Base-by-base conservation (phyloP, 345 rosid genomes). In the Carallia brachiata region DNA sequence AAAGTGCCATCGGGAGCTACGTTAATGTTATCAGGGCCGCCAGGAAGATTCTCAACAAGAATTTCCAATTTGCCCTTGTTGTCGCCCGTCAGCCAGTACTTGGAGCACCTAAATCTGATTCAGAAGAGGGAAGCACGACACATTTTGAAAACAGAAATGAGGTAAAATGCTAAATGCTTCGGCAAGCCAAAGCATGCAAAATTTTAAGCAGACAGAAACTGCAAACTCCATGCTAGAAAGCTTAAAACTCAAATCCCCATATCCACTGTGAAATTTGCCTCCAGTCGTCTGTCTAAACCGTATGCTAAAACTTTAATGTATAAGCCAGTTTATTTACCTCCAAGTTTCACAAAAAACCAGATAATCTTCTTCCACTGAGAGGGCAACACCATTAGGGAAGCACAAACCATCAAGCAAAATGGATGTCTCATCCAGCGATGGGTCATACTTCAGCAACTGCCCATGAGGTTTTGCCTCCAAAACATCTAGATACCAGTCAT, bases 1-100 rank as follows among this genome's bases (percentile, higher is more conserved):
- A 83, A 87, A 19, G 89, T 77, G n/a, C 88, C 88, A 31, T 85
- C 88, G 0, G 86, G 88, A 16, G 88, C 86, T 18, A 85, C 80
- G 63, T 77, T 73, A 66, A 87, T 82, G 76, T 87, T 87, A 55
- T 87, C 85, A 15, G 89, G 88, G 55, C 69, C 85, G 1, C 77
- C 83, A 0, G 86, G 88, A 52, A 87, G 89, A 70, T 83, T 80
- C 8, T 83, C 77, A 3, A 85, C 8, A n/a, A 83, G 70, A 61
- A 73, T 36, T 67, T 87, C 84, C 18, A 82, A 80, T 67, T 75
- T 32, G 16, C 85, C 86, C 70, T 67, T 64, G 0, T 16, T 71
- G 15, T 71, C 56, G 12, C 87, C 87, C 62, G 73, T 70, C 23
- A 87, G 72, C 87, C 91, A 85, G 66, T 85, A 55, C 67, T 80